phyloP scores from a whole-genome alignment of 2,329 filamentous ascomycete species.

The Alternaria alternata region DNA sequence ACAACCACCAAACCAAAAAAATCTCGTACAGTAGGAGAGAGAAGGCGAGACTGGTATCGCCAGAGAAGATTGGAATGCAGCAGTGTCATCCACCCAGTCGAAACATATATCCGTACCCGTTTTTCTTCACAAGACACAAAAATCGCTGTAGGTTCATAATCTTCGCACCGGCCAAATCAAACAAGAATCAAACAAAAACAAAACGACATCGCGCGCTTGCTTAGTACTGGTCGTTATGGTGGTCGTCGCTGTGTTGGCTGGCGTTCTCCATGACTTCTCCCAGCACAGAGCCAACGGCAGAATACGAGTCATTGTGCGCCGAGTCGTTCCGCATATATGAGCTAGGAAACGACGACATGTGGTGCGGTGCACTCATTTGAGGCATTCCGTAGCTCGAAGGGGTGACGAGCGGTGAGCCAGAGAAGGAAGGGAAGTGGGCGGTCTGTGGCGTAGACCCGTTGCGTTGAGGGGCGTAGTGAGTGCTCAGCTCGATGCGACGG shows the following conservation, averaged over 20 bases:
- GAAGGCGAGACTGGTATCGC: constrained; percentile 21
- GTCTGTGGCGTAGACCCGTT: constrained; percentile 50
- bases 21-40: constrained; percentile 15
- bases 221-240: constrained; percentile 38
- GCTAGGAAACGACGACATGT: constrained; percentile 49
- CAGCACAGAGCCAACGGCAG: constrained; percentile 45
- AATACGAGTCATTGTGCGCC: constrained; percentile 46
- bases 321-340: constrained; percentile 50
- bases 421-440: constrained; percentile 52
- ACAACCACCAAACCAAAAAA: constrained; percentile 33
- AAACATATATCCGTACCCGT: constrained; percentile 16
- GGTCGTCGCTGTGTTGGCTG: constrained; percentile 44
- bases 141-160: background rate
- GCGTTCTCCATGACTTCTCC: constrained; percentile 49
- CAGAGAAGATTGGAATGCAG: constrained; percentile 2
- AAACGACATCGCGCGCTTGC: background rate
- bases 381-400: constrained; percentile 48
- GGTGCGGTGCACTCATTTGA: constrained; percentile 52
- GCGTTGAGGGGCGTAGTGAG: constrained; percentile 49
- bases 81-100: constrained; percentile 18
- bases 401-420: constrained; percentile 50
- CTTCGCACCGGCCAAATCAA: constrained; percentile 17
- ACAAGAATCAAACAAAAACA: constrained; percentile 4
- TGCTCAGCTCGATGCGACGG: constrained; percentile 52
- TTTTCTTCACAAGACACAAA: constrained; percentile 12